Evolutionary conservation across 768 basidiomycete species (phyloP).

Genomic region (Boletus eberwhitei): DNA sequence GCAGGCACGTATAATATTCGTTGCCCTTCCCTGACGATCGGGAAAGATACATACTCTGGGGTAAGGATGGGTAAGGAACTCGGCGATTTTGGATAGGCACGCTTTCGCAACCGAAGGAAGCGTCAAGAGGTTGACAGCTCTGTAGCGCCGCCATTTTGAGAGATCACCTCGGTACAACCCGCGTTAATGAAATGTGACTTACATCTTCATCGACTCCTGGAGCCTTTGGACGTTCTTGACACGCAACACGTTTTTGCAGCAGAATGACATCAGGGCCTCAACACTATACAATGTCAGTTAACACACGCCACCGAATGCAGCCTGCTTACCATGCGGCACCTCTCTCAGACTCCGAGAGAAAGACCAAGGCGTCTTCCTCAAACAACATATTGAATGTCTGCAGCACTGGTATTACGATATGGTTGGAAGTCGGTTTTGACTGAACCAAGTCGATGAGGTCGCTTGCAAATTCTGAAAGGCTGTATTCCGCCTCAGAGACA

Average conservation of each 20-base stretch:
- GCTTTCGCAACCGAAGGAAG: constrained; percentile 42
- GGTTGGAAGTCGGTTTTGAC: constrained; percentile 57
- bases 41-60: constrained; percentile 57
- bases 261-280: constrained; percentile 49
- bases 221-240: constrained; percentile 85
- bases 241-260: constrained; percentile 57
- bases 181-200: constrained; percentile 29
- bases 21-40: constrained; percentile 7
- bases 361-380: constrained; percentile 59
- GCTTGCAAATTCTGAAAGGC: constrained; percentile 46
- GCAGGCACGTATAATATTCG: constrained; percentile 5
- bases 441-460: constrained; percentile 59
- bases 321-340: constrained; percentile 53
- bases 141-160: constrained; percentile 30
- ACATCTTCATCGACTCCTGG: constrained; percentile 83
- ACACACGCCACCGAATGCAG: constrained; percentile 10
- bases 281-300: constrained; percentile 41
- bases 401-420: constrained; percentile 77
- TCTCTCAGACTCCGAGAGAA: constrained; percentile 41
- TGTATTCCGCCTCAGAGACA: constrained; percentile 36
- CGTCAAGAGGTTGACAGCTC: constrained; percentile 62
- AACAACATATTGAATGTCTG: constrained; percentile 73
- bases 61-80: constrained; percentile 76
- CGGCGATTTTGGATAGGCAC: constrained; percentile 43
- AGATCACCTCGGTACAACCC: constrained; percentile 11